Evolutionary conservation across 768 basidiomycete genomes (phyloP).

Genomic region (Tricholoma bakamatsutake): DNA sequence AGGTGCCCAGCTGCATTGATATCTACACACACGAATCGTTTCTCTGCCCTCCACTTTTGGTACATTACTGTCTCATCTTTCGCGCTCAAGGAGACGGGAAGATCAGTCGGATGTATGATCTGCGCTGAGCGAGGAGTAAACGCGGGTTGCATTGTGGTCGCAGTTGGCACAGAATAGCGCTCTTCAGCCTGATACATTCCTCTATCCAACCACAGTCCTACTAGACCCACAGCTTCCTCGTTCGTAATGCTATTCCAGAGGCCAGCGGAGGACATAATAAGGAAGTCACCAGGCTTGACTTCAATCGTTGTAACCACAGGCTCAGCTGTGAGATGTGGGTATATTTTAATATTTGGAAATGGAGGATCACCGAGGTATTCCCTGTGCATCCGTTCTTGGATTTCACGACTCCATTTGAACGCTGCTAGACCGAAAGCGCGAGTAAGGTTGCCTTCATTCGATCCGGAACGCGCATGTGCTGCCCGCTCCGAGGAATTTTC

Average conservation of each 20-base stretch:
- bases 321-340: slow-evolving; percentile 45
- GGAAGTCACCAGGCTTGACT: slow-evolving; percentile 42
- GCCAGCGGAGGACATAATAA: slow-evolving; percentile 48
- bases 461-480: slow-evolving; percentile 21
- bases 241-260: slow-evolving; percentile 49
- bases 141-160: background rate
- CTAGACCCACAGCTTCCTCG: slow-evolving; percentile 49
- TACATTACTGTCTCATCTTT: slow-evolving; percentile 30
- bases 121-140: background rate
- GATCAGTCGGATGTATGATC: slow-evolving; percentile 15
- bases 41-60: slow-evolving; percentile 28
- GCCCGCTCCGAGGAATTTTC: slow-evolving; percentile 17
- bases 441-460: slow-evolving; percentile 25
- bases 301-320: slow-evolving; percentile 42
- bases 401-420: slow-evolving; percentile 35
- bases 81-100: slow-evolving; percentile 23
- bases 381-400: slow-evolving; percentile 29
- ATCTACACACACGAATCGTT: slow-evolving; percentile 35
- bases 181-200: background rate
- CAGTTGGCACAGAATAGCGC: background rate
- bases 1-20: slow-evolving; percentile 42
- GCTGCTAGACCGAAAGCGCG: slow-evolving; percentile 40
- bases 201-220: slow-evolving; percentile 40
- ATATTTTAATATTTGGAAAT: slow-evolving; percentile 28
- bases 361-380: slow-evolving; percentile 30